phyloP scores from a whole-genome alignment of 2,329 filamentous ascomycete genomes.

The Penicillium sp. region DNA sequence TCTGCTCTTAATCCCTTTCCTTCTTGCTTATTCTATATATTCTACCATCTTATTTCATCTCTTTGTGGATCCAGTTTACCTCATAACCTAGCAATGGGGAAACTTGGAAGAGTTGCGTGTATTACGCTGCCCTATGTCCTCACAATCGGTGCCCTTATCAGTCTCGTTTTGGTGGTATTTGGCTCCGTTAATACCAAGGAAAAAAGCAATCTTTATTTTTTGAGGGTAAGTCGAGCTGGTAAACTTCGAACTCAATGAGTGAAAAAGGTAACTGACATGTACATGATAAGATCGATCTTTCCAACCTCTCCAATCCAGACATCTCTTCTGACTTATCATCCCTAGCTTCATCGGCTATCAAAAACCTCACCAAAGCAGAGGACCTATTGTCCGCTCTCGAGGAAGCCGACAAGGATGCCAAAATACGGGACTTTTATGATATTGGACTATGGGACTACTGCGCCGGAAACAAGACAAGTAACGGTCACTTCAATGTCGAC shows the following conservation, averaged over 20 bases:
- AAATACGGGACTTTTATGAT: slow-evolving; percentile 72
- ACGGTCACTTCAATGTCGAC: slow-evolving; percentile 48
- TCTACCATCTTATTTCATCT: too few relatives aligned
- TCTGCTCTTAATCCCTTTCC: not conserved
- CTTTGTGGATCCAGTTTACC: too few relatives aligned
- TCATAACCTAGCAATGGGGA: slow-evolving; percentile 51
- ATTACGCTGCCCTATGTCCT: slow-evolving; percentile 82
- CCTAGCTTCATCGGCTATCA: slow-evolving; percentile 1
- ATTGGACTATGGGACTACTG: slow-evolving; percentile 88
- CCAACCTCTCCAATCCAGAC: slow-evolving; percentile 54
- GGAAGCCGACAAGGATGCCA: slow-evolving; percentile 43
- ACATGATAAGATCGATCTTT: slow-evolving; percentile 51
- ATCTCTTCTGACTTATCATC: slow-evolving; percentile 19
- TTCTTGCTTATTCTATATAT: not conserved
- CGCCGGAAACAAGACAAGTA: slow-evolving; percentile 53
- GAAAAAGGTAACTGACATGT: not conserved
- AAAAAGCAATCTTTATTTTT: slow-evolving; percentile 52
- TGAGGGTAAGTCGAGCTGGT: slow-evolving; percentile 41
- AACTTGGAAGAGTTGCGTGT: slow-evolving; percentile 74
- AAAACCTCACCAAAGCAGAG: slow-evolving; percentile 15
- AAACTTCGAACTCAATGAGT: not conserved
- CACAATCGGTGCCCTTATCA: slow-evolving; percentile 72
- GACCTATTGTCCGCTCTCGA: slow-evolving; percentile 36
- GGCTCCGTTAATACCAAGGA: slow-evolving; percentile 53
- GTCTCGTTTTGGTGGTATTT: slow-evolving; percentile 55